A percentile compares a stretch with the other conserved stretches of the same genome.
Evolutionary conservation across 2,329 filamentous ascomycete genomes (phyloP).

Genomic region (Nakataea oryzae): DNA sequence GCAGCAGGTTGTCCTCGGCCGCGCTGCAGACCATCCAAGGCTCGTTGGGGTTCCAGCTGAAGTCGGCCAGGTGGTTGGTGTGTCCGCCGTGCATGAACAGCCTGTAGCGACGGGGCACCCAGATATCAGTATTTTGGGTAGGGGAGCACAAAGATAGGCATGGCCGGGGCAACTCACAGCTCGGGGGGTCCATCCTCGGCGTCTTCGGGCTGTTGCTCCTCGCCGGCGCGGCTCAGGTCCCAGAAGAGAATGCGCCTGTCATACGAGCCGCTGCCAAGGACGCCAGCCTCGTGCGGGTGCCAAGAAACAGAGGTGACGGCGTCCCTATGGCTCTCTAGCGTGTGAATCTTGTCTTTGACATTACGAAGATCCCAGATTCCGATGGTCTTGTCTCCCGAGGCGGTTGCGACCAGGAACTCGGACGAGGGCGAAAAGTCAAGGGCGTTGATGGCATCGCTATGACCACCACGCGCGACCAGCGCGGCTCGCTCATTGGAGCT

Average conservation of each 20-base stretch:
- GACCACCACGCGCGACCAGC: slow-evolving; percentile 60
- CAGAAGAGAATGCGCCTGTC: slow-evolving; percentile 93
- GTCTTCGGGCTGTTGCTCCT: slow-evolving; percentile 92
- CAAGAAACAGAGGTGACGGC: slow-evolving; percentile 87
- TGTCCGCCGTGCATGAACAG: slow-evolving; percentile 99
- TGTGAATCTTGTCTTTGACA: slow-evolving; percentile 80
- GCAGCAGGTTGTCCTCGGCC: slow-evolving; percentile 91
- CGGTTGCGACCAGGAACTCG: slow-evolving; percentile 86
- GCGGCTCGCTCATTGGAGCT: slow-evolving; percentile 55
- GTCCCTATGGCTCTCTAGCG: slow-evolving; percentile 78
- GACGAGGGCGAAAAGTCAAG: slow-evolving; percentile 85
- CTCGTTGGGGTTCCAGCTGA: slow-evolving; percentile 95
- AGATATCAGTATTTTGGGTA: background rate
- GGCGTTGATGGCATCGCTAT: slow-evolving; percentile 91
- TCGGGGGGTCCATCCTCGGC: slow-evolving; percentile 91
- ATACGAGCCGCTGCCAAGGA: slow-evolving; percentile 85
- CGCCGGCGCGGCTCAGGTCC: slow-evolving; percentile 85
- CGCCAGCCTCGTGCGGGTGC: slow-evolving; percentile 84
- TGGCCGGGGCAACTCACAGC: slow-evolving; percentile 50
- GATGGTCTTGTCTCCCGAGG: slow-evolving; percentile 90
- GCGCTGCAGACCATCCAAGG: slow-evolving; percentile 95
- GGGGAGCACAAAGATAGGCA: background rate
- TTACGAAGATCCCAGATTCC: slow-evolving; percentile 93
- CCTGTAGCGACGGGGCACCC: slow-evolving; percentile 25
- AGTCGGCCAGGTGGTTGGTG: slow-evolving; percentile 92